phyloP scores from a whole-genome alignment of 1,284 basidiomycete species.

The Cronartium quercuum region DNA sequence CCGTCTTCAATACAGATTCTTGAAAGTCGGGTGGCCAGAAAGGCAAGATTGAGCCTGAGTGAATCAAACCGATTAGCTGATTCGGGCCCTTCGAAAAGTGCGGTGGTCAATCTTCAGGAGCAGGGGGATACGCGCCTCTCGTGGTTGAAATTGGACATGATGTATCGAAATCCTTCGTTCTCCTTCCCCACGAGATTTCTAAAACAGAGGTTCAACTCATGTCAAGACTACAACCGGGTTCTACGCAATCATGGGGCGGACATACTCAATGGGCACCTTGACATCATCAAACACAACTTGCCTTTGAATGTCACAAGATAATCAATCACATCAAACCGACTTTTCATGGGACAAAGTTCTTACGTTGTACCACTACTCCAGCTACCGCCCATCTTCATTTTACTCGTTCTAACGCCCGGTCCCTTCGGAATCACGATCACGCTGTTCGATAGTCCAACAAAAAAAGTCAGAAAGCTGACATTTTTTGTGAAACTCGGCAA shows the following conservation, averaged over 20 bases:
- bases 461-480: background rate
- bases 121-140: constrained; percentile 12
- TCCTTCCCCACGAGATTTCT: constrained; percentile 36
- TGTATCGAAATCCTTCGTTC: constrained; percentile 38
- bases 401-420: constrained; percentile 12
- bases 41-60: constrained; percentile 27
- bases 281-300: constrained; percentile 28
- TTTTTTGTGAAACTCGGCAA: background rate
- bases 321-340: background rate
- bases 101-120: background rate
- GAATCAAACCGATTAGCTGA: background rate
- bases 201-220: background rate
- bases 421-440: constrained; percentile 18
- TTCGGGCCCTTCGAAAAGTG: background rate
- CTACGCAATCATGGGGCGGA: background rate
- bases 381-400: constrained; percentile 25
- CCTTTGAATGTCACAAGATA: background rate
- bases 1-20: constrained; percentile 40
- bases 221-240: no score
- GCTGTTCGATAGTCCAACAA: background rate
- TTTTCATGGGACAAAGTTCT: background rate
- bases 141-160: constrained; percentile 38
- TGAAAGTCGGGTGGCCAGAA: constrained; percentile 25
- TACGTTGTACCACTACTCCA: constrained; percentile 31
- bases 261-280: constrained; percentile 34